These are phyloP conservation scores for Patellifolia procumbens DNA, from an alignment of 179 eudicot genomes.

Conservation along the genomic window DNA sequence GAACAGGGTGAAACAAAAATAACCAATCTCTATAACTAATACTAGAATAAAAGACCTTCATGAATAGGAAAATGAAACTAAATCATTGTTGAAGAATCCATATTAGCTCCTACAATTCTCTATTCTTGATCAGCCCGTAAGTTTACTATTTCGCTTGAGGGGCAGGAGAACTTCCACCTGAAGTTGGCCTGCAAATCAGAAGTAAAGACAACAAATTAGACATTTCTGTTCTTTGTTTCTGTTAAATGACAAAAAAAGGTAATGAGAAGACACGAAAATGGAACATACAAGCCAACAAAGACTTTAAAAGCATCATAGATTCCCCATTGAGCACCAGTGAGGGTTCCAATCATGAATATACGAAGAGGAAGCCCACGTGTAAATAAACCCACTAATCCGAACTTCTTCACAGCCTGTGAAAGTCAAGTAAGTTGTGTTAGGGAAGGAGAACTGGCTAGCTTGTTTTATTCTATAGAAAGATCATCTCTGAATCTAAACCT, in stretches of 20 bases:
- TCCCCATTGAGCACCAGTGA: slow-evolving; percentile 84
- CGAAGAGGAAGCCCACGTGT: slow-evolving; percentile 97
- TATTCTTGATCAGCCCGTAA: too few relatives aligned
- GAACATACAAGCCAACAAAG: slow-evolving; percentile 79
- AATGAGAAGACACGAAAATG: not conserved
- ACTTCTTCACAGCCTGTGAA: slow-evolving; percentile 74
- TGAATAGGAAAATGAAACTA: not conserved
- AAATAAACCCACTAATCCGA: slow-evolving; percentile 68
- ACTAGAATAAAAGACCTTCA: not conserved
- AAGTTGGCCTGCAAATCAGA: slow-evolving; percentile 31
- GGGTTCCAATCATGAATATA: slow-evolving; percentile 85
- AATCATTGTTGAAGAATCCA: not conserved
- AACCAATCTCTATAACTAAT: not conserved
- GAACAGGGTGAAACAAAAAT: not conserved
- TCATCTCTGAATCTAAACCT: too few relatives aligned
- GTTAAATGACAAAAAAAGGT: too few relatives aligned
- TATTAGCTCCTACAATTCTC: not conserved
- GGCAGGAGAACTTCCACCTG: slow-evolving; percentile 30
- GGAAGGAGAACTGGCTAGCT: not conserved
- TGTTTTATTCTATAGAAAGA: too few relatives aligned
- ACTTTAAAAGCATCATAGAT: slow-evolving; percentile 90
- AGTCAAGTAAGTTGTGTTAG: not conserved
- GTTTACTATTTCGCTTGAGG: slow-evolving; percentile 25
- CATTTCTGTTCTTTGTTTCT: too few relatives aligned
- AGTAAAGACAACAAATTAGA: too few relatives aligned